These are phyloP conservation scores for Diaporthe humulicola DNA, from an alignment of 2,329 filamentous ascomycete genomes.

Conservation along the genomic window DNA sequence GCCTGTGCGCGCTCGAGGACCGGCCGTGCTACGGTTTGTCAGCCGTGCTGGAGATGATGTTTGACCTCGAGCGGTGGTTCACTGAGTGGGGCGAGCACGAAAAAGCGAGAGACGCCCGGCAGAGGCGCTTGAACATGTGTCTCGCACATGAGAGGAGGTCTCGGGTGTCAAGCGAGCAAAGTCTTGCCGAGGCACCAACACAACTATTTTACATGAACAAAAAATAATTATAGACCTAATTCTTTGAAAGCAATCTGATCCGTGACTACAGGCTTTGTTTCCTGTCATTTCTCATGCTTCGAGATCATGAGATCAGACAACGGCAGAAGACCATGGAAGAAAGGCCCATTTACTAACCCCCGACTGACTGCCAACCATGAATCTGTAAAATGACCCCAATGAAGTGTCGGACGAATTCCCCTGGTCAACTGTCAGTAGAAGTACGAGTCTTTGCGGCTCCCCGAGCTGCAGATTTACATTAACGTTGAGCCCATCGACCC, in stretches of 20 bases:
- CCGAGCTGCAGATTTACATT: too few species aligned
- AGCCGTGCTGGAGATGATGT: not conserved
- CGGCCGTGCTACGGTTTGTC: conserved; percentile 7
- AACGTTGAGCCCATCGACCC: too few species aligned
- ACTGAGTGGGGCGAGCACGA: conserved; percentile 5
- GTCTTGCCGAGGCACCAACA: not conserved
- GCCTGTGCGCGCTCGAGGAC: not conserved
- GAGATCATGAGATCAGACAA: too few species aligned
- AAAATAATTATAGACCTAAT: not conserved
- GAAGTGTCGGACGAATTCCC: too few species aligned
- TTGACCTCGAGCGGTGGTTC: conserved; percentile 8
- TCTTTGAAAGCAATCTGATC: not conserved
- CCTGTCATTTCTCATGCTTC: too few species aligned
- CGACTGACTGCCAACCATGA: too few species aligned
- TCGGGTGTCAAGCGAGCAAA: not conserved
- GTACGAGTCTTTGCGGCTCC: too few species aligned
- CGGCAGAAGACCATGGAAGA: too few species aligned
- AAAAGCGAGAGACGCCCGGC: not conserved
- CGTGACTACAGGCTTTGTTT: too few species aligned
- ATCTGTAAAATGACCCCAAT: too few species aligned
- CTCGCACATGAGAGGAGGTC: not conserved
- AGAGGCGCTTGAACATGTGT: not conserved
- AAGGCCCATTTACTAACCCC: too few species aligned
- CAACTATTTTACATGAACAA: not conserved
- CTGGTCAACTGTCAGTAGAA: too few species aligned